Evolutionary conservation across 2,329 filamentous ascomycete genomes (phyloP).

Genomic region (Scedosporium dehoogii): DNA sequence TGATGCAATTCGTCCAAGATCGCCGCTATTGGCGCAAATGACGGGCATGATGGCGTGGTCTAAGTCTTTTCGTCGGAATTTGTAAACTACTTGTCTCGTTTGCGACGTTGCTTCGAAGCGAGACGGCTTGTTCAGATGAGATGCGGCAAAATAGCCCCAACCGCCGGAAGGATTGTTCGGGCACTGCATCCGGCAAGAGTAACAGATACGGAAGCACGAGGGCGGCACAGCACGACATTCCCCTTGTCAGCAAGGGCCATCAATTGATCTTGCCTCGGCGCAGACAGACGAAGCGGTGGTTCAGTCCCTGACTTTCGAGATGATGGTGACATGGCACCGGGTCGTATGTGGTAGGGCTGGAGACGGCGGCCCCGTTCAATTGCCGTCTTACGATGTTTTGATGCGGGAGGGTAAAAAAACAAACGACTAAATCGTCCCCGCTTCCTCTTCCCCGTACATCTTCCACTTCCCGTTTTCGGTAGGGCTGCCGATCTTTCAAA

Average conservation of each 20-base stretch:
- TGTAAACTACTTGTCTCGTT: background rate
- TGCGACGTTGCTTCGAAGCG: background rate
- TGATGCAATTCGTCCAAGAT: no score
- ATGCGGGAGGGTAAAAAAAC: no score
- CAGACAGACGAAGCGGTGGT: no score
- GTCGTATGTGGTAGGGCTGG: background rate
- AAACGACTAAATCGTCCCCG: no score
- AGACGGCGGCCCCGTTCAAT: background rate
- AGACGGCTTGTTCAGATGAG: background rate
- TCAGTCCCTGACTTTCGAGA: background rate
- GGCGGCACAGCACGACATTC: background rate
- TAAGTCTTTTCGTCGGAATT: background rate
- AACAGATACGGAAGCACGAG: background rate
- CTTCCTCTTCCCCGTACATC: no score
- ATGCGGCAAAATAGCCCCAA: background rate
- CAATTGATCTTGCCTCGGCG: no score
- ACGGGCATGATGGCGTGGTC: background rate
- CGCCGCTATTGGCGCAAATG: no score
- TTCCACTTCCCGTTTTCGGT: background rate
- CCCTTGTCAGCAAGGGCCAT: no score
- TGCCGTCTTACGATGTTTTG: background rate
- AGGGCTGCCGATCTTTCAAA: background rate
- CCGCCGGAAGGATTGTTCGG: background rate
- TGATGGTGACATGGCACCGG: no score
- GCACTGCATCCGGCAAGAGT: background rate